Evolutionary conservation across 257 asterid species (phyloP).

Genomic region (Nicotiana knightiana): DNA sequence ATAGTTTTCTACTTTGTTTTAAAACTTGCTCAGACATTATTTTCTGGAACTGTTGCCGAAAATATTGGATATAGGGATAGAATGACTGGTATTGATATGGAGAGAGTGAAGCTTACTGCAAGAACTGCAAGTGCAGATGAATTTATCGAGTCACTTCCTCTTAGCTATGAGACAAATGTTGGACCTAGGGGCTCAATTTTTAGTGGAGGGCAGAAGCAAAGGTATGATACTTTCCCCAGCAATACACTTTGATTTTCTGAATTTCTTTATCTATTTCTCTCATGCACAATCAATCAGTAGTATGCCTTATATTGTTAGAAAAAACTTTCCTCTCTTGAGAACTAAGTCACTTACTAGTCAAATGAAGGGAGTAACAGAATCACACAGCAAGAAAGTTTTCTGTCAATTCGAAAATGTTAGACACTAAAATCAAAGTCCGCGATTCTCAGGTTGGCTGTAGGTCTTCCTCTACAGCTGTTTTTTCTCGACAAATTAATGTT

Average conservation of each 20-base stretch:
- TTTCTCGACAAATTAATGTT: background rate
- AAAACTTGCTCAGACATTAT: constrained; percentile 43
- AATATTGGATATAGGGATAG: constrained; percentile 87
- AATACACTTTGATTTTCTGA: background rate
- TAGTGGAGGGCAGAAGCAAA: constrained; percentile 95
- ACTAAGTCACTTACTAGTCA: background rate
- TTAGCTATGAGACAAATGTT: constrained; percentile 55
- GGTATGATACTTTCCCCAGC: constrained; percentile 29
- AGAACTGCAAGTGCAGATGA: constrained; percentile 86
- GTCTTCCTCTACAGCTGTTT: background rate
- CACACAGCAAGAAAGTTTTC: background rate
- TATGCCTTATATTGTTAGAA: background rate
- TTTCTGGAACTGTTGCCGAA: constrained; percentile 83
- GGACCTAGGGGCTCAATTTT: constrained; percentile 91
- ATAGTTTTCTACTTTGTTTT: background rate
- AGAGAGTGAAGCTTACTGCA: constrained; percentile 65
- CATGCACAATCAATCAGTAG: background rate
- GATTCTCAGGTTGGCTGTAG: background rate
- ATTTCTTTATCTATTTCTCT: background rate
- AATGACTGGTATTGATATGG: constrained; percentile 65
- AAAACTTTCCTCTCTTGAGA: background rate
- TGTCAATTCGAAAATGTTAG: background rate
- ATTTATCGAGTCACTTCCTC: constrained; percentile 60
- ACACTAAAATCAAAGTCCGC: background rate
- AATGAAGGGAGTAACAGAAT: background rate